These are phyloP conservation scores for Stromatinia cepivora DNA, from an alignment of 2,329 filamentous ascomycete species.

Conservation along the genomic window DNA sequence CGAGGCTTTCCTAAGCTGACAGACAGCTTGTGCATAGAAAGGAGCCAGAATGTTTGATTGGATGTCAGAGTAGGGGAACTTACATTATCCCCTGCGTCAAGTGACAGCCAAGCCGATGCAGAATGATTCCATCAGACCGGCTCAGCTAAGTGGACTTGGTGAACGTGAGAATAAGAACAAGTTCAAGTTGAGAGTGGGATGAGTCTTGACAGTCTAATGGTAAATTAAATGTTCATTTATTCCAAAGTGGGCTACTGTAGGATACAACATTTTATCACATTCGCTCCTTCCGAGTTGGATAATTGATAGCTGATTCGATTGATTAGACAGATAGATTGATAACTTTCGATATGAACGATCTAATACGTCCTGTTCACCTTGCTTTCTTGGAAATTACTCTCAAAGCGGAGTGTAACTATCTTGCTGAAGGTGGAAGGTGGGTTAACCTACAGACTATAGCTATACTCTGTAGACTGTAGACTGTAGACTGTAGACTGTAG, in stretches of 20 bases:
- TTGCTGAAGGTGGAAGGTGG: neutral
- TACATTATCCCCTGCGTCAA: constrained; percentile 13
- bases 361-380: neutral
- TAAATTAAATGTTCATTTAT: neutral
- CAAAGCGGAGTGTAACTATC: neutral
- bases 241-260: neutral
- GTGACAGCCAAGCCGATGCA: constrained; percentile 19
- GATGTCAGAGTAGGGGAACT: neutral
- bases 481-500: no score
- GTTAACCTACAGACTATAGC: neutral
- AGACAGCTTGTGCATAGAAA: constrained; percentile 16
- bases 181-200: constrained; percentile 8
- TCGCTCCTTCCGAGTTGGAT: constrained; percentile 5
- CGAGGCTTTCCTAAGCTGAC: constrained; percentile 12
- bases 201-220: neutral
- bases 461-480: no score
- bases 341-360: neutral
- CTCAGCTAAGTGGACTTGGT: neutral
- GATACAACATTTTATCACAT: neutral
- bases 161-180: neutral
- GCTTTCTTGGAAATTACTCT: neutral
- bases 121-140: constrained; percentile 19
- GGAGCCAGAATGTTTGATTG: neutral
- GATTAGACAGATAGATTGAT: constrained; percentile 1
- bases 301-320: neutral